Conservation (phyloP, 2,329 filamentous ascomycete genomes). For the Apiospora marii region DNA sequence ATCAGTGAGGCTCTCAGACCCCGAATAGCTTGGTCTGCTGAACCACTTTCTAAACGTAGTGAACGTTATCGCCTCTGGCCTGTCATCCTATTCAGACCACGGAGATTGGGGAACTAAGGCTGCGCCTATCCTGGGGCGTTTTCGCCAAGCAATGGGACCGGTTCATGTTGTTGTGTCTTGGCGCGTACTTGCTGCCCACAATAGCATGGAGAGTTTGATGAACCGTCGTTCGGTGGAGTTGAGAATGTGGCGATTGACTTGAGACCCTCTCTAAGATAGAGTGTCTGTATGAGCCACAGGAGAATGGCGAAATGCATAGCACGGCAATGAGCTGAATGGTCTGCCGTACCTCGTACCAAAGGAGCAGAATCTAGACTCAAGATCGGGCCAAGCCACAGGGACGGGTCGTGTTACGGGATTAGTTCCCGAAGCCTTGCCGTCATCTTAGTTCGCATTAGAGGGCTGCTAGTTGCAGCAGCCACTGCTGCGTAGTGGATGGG, state of each 20-base stretch:
- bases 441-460: neutral
- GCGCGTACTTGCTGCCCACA: neutral
- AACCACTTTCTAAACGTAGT: neutral
- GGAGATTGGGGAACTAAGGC: conserved; percentile 6
- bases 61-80: neutral
- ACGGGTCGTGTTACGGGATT: neutral
- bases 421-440: neutral
- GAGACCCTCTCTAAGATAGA: neutral
- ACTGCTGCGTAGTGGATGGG: neutral
- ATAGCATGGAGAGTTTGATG: neutral
- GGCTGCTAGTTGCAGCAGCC: neutral
- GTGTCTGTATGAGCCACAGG: neutral
- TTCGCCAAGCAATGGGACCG: neutral
- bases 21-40: neutral
- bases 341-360: neutral
- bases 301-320: neutral
- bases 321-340: neutral
- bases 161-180: neutral
- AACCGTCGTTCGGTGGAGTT: neutral
- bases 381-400: neutral
- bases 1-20: neutral
- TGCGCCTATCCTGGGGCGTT: neutral
- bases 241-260: neutral
- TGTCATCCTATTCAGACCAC: neutral
- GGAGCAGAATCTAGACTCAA: neutral